Base-by-base conservation (phyloP, 495 filamentous ascomycete genomes). In the Penicillium taxi region DNA sequence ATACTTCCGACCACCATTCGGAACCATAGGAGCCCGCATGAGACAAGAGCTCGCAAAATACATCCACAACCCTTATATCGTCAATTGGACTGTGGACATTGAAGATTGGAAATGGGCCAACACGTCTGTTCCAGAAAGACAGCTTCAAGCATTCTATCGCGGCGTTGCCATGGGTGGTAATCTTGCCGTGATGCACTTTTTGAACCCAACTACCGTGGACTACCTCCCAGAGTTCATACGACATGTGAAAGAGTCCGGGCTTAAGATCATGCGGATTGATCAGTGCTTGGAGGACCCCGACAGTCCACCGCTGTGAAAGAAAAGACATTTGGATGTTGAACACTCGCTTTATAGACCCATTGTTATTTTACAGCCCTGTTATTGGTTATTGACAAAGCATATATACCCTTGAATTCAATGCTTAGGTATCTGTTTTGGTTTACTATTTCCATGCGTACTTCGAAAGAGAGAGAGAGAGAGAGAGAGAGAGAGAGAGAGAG, bases 1-100 rank as follows among this genome's bases (percentile, higher is more conserved):
- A 40, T 86, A 87, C 66, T 87, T 86, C 70, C 74, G 83, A 1
- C 82, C 83, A 0, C 83, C 83, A 0, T 88, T 82, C 49, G 83
- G 83, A 26, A 86, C 75, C 18, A 74, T 85, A 35, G 83, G 81
- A 5, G 81, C 81, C 4, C 72, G 81, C 22, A 78, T 81, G 59
- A 72, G 83, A 0, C 72, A 84, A 43, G 67, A 77, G 4, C 61
- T 87, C 2, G 73, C 76, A 0, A 59, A 69, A 0, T 51, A 64
- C 7, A 61, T 75, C n/a, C 48, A 55, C 11, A 53, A 72, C 31
- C 64, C 75, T 0, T 69, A 72, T 38, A 76, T 87, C 20, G 74
- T 86, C 21, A 75, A 74, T 42, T 88, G 83, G 83, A 78, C 70
- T 44, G 76, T 88, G 16, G 83, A 89, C 44, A 75, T 84, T 11